These are phyloP conservation scores for Colletotrichum acutatum DNA, from an alignment of 2,329 filamentous ascomycete genomes.

Conservation along the genomic window DNA sequence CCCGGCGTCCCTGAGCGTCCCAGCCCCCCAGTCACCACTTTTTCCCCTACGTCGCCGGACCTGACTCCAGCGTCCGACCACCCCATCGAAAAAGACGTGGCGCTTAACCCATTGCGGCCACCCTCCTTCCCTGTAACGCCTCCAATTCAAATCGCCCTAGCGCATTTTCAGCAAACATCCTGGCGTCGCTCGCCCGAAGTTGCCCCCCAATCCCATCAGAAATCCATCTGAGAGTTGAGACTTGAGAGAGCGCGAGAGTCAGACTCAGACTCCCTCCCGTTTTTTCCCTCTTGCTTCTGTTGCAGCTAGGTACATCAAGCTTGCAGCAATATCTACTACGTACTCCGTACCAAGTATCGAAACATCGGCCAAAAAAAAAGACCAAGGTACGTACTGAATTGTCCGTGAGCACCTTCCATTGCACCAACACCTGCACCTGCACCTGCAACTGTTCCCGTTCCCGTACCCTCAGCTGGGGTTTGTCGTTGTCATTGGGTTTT, in stretches of 20 bases:
- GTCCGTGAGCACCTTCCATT: conserved; percentile 3
- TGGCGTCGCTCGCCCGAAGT: conserved; percentile 34
- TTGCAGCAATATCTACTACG: conserved; percentile 7
- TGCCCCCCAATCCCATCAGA: conserved; percentile 12
- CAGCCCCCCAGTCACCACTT: conserved; percentile 20
- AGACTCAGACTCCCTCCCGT: conserved; percentile 21
- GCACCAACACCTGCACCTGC: neutral
- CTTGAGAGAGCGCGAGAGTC: neutral
- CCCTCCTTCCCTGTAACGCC: conserved; percentile 12
- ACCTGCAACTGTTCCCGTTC: neutral
- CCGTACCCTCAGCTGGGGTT: neutral
- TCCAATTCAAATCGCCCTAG: conserved; percentile 13
- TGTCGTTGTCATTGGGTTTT: conserved; percentile 12
- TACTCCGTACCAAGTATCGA: neutral
- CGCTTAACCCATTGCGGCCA: conserved; percentile 20
- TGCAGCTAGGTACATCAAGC: conserved; percentile 21
- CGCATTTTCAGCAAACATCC: conserved; percentile 25
- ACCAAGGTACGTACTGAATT: conserved; percentile 15
- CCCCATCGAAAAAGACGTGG: conserved; percentile 10
- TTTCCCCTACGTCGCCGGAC: neutral
- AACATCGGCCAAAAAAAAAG: conserved; percentile 20
- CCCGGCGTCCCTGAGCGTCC: neutral
- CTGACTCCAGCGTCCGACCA: conserved; percentile 5
- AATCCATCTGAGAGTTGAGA: conserved; percentile 19
- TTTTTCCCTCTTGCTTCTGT: conserved; percentile 12